phyloP scores from a whole-genome alignment of 108 stramenopile genomes.

The Pseudonitzschia multistriata region DNA sequence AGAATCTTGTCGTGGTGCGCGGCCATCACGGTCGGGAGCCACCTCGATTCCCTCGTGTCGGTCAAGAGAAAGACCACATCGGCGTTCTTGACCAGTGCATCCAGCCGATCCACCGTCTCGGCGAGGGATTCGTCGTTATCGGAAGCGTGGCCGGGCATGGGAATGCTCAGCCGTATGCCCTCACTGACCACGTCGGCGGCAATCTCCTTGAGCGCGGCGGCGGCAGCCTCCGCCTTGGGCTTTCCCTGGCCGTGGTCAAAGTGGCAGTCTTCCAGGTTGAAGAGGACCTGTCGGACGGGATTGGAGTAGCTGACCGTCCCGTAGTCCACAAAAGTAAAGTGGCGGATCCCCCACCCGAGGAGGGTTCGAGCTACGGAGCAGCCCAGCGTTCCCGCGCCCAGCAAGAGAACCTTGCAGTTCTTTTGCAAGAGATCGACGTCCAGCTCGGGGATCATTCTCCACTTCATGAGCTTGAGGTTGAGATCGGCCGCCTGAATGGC shows the following conservation, averaged over 20 bases:
- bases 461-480: conserved; percentile 98
- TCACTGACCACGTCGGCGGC: conserved; percentile 80
- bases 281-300: conserved; percentile 97
- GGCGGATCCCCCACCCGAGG: conserved; percentile 95
- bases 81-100: conserved; percentile 64
- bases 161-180: conserved; percentile 86
- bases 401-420: conserved; percentile 74
- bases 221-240: conserved; percentile 93
- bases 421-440: conserved; percentile 76
- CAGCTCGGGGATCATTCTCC: conserved; percentile 91
- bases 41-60: conserved; percentile 96
- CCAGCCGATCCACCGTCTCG: conserved; percentile 64
- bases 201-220: conserved; percentile 77
- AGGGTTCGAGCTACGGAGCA: conserved; percentile 92
- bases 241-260: conserved; percentile 59
- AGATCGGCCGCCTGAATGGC: conserved; percentile 90
- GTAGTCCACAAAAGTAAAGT: conserved; percentile 94
- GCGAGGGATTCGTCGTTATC: conserved; percentile 61
- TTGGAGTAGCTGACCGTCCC: conserved; percentile 95
- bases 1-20: conserved; percentile 81
- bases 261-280: conserved; percentile 85
- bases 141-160: conserved; percentile 98
- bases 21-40: conserved; percentile 98
- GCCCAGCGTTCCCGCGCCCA: conserved; percentile 98
- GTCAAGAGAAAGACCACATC: conserved; percentile 96